Conservation (phyloP, 306 rosid genomes). For the Vicia faba region DNA sequence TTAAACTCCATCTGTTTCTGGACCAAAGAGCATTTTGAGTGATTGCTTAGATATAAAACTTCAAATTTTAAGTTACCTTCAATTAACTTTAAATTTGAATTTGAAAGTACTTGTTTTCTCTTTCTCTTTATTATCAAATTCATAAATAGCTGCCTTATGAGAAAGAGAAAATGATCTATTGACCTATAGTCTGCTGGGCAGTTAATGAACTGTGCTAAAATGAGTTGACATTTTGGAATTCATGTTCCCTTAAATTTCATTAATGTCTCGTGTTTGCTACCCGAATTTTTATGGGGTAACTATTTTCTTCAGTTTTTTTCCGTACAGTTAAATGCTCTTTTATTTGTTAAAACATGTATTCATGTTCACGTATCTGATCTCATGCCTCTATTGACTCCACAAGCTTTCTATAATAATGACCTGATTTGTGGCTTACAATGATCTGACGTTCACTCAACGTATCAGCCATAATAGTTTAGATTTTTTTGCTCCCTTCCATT, state of each 20-base stretch:
- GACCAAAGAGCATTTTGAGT: not conserved
- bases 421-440: not conserved
- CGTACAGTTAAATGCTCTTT: not conserved
- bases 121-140: not conserved
- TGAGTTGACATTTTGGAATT: slow-evolving; percentile 2
- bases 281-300: not conserved
- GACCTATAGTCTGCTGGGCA: slow-evolving; percentile 2
- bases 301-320: not conserved
- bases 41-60: not conserved
- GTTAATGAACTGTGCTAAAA: not conserved
- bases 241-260: not conserved
- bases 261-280: not conserved
- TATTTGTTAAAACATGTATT: slow-evolving; percentile 2
- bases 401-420: not conserved
- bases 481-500: not conserved
- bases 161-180: slow-evolving; percentile 3
- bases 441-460: slow-evolving; percentile 2
- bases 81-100: slow-evolving; percentile 16
- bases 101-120: not conserved
- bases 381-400: not conserved
- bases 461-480: slow-evolving; percentile 22
- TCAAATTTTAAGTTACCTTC: slow-evolving; percentile 11
- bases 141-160: not conserved
- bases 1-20: not conserved
- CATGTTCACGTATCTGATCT: not conserved